These are phyloP conservation scores for Trametes sp. DNA, from an alignment of 1,284 basidiomycete genomes.

Conservation along the genomic window DNA sequence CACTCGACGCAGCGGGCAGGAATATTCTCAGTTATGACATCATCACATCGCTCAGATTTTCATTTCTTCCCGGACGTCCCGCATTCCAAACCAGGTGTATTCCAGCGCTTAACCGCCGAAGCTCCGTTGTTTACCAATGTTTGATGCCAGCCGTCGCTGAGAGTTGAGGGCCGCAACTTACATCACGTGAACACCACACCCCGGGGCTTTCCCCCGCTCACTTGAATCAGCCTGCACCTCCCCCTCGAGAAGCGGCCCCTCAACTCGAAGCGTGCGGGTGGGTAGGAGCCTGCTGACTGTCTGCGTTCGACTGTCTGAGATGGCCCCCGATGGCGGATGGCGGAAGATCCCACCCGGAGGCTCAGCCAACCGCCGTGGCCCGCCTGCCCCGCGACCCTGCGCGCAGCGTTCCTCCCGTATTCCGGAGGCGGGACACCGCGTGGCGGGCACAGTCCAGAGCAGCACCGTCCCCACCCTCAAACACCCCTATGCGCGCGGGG, in stretches of 20 bases:
- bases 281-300: not conserved
- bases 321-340: too few relatives aligned
- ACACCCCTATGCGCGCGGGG: not conserved
- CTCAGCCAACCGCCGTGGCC: not conserved
- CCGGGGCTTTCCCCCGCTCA: not conserved
- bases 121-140: conserved; percentile 18
- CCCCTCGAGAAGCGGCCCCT: not conserved
- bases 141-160: conserved; percentile 21
- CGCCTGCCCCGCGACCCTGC: not conserved
- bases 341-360: too few relatives aligned
- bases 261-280: not conserved
- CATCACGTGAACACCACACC: not conserved
- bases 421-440: conserved; percentile 3
- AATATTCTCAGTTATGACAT: not conserved
- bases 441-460: conserved; percentile 15
- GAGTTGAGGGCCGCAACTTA: conserved; percentile 1
- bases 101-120: not conserved
- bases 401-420: conserved; percentile 13
- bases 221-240: not conserved
- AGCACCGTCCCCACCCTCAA: conserved; percentile 17
- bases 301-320: too few relatives aligned
- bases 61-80: not conserved
- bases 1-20: too few relatives aligned
- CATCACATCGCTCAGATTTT: not conserved
- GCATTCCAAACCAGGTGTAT: not conserved